Evolutionary conservation across 106 monocot genomes (phyloP), one percentile per base, ranked within the genome.

Genomic region (Acorus calamus): DNA sequence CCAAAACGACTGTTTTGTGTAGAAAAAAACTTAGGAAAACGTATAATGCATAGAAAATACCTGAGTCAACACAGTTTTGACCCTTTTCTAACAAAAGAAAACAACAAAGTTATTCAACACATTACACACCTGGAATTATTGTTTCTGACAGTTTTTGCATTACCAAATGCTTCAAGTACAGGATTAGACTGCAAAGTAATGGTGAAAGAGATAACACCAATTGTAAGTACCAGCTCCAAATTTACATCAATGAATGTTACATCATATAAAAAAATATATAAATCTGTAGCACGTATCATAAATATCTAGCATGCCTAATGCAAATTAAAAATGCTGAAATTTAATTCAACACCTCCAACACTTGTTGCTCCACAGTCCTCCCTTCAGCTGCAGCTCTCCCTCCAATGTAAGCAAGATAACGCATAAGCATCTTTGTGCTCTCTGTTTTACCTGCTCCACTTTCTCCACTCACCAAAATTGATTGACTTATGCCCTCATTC

Each of bases 111-210:
- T 28, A 28, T 28, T 28, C 11, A 3, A 48, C 2, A 11, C n/a
- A n/a, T n/a, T n/a, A n/a, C n/a, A n/a, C 49, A 93, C 93, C 93
- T 94, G 44, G 93, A 94, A 14, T 94, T 94, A 68, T 94, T 89
- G 70, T 94, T 94, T 71, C 89, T 79, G 41, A 94, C 86, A 56
- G 93, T 94, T 70, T 86, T 94, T 70, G 93, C 89, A 82, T 94
- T 94, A 11, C 93, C 93, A 82, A 94, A 94, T 73, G 93, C 93
- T 62, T 94, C 93, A 53, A 94, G 89, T 59, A 94, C 89, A 65
- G 93, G 93, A 83, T 94, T 94, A 11, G 93, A 94, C 93, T 94
- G 86, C 52, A 52, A 5, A 50, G 48, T 8, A 14, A 9, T 13
- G 11, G 42, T 46, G n/a, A 61, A 2, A 69, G 9, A 28, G 9